Evolutionary conservation across 345 rosid genomes (phyloP), one percentile per base, ranked within the genome.

Genomic region (Ailanthus altissimus): DNA sequence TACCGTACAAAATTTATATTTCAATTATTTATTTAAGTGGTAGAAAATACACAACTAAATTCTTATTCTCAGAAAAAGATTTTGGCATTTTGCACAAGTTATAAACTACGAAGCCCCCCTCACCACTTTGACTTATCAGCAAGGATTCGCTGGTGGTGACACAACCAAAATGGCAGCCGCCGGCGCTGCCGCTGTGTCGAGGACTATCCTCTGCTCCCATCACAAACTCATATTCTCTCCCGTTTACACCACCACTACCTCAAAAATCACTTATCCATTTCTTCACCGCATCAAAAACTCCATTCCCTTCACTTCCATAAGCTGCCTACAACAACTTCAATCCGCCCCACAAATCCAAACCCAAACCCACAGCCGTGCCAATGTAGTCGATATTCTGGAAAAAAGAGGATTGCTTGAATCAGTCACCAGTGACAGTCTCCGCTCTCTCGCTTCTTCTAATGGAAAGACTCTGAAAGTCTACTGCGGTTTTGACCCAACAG

Each of bases 401-500:
- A 90, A 91, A 83, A 86, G 99, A 61, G 96, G 98, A 57, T 77
- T 92, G 72, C 92, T 95, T 11, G 99, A 93, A 82, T 93, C 97
- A 53, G 6, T 91, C 57, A 93, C 98, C 73, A 88, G 90, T 75
- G 91, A 92, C 69, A 85, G 85, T 84, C 90, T 95, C 78, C 88
- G 96, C 86, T 84, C 88, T n/a, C 47, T 74, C 47, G 81, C 79
- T 76, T 88, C 88, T 76, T 83, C 92, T 57, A 21, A 8, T 40
- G 43, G 20, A 3, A 74, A 49, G 1, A 18, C 47, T 45, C 88
- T 92, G 60, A 88, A 79, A 47, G 98, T 86, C 57, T 95, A 95
- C 81, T 95, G 98, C 63, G 99, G 99, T 70, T 95, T 95, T 83
- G 98, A 95, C 84, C 99, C 99, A 2, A 95, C 98, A 0, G 98